Base-by-base conservation (phyloP, 2,329 filamentous ascomycete species). In the Ascochyta clinopodiicola region DNA sequence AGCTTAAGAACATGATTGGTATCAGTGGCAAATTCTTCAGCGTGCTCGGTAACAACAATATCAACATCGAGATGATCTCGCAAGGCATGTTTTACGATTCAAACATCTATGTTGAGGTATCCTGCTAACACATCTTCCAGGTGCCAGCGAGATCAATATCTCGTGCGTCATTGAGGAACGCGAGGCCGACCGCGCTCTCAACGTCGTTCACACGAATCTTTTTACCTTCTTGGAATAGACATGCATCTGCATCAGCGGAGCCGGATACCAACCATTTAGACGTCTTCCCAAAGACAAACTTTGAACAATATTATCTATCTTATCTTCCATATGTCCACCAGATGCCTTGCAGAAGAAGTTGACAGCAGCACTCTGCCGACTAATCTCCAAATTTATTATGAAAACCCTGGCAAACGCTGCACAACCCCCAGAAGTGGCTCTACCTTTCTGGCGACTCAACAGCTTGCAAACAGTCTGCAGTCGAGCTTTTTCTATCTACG, bases 61-160 rank as follows among this genome's bases (percentile, higher is more conserved):
- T 99, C 72, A 99, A 99, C 75, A 92, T 99, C 66, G 95, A 99
- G 79, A 99, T 99, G 95, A 99, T 99, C 65, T 96, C 92, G 22
- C 95, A 99, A 80, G 95, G 95, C 94, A 82, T 70, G 82, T 4
- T 13, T 12, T 15, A 31, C 66, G 22, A 6, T n/a, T 10, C 4
- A 7, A 9, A 8, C 10, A 15, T 4, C n/a, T 15, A 2, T 25
- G 37, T 32, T 6, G 12, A 4, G 2, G 24, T 12, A 5, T 1
- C 9, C 2, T n/a, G 6, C 52, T 56, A 39, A 56, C 42, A 44
- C 2, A 15, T 4, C 7, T 7, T 12, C n/a, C 51, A 96, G 92
- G 93, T 69, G 95, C 95, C 24, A 97, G 93, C 74, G 95, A 99
- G 81, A 99, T 99, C 78, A 99, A 98, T 76, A 99, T 99, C 57